Percentiles rank a stretch among this genome's conserved stretches.
Conservation (phyloP, 768 basidiomycete genomes). For the Hypholoma sublateritium region DNA sequence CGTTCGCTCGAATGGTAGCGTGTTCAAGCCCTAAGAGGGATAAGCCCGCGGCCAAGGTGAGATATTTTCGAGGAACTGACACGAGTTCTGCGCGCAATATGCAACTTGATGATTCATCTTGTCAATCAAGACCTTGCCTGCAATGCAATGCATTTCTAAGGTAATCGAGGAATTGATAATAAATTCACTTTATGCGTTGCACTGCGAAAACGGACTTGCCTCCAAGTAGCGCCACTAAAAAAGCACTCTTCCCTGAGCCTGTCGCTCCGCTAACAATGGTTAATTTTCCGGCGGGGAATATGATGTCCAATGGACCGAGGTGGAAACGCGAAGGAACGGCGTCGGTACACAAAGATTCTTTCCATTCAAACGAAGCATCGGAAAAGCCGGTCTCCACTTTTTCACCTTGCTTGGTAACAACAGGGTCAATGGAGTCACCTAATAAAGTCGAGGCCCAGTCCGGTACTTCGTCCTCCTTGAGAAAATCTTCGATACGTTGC, state of each 20-base stretch:
- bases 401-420: constrained; percentile 2
- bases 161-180: not conserved
- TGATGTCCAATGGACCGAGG: constrained; percentile 56
- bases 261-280: constrained; percentile 65
- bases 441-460: constrained; percentile 75
- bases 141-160: constrained; percentile 58
- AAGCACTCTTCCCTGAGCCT: constrained; percentile 68
- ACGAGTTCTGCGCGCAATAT: constrained; percentile 68
- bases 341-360: constrained; percentile 30
- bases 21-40: constrained; percentile 64
- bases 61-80: constrained; percentile 29
- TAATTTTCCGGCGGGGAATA: constrained; percentile 57
- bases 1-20: constrained; percentile 80
- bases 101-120: constrained; percentile 63
- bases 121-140: constrained; percentile 53
- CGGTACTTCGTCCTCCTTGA: constrained; percentile 74
- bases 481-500: constrained; percentile 75
- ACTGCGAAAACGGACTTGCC: constrained; percentile 35
- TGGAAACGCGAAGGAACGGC: constrained; percentile 41
- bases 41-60: not conserved
- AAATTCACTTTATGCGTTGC: constrained; percentile 1
- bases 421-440: constrained; percentile 7
- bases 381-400: constrained; percentile 49
- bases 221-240: constrained; percentile 65
- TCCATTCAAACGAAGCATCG: constrained; percentile 59